Conservation (phyloP, 345 rosid species). For the Clausena lansium region DNA sequence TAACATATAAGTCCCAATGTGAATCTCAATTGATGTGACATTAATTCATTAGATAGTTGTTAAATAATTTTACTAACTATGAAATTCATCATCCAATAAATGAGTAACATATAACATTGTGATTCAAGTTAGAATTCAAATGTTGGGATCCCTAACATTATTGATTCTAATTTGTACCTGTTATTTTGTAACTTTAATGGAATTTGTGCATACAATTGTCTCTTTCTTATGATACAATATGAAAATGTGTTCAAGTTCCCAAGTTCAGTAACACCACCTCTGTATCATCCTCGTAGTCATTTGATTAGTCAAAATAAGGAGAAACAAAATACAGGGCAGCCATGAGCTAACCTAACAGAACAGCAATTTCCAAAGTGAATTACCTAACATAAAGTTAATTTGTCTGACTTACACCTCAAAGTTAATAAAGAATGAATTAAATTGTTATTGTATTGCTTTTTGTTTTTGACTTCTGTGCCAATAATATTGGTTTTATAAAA, state of each 20-base stretch:
- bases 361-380: conserved; percentile 10
- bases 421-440: conserved; percentile 9
- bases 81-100: too few relatives aligned
- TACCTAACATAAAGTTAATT: not conserved
- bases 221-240: not conserved
- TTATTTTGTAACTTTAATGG: not conserved
- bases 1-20: too few relatives aligned
- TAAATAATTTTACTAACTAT: too few relatives aligned
- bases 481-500: too few relatives aligned
- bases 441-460: conserved; percentile 7
- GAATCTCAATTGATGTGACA: too few relatives aligned
- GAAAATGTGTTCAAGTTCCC: not conserved
- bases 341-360: not conserved
- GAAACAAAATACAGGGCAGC: not conserved
- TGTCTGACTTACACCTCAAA: not conserved
- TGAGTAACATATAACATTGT: too few relatives aligned
- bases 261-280: not conserved
- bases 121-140: too few relatives aligned
- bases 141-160: too few relatives aligned
- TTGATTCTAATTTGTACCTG: not conserved
- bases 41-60: too few relatives aligned
- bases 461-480: conserved; percentile 18
- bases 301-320: not conserved
- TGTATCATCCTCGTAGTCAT: not conserved
- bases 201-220: not conserved